Conservation (phyloP, 2,329 filamentous ascomycete species). For the Alternaria solani region DNA sequence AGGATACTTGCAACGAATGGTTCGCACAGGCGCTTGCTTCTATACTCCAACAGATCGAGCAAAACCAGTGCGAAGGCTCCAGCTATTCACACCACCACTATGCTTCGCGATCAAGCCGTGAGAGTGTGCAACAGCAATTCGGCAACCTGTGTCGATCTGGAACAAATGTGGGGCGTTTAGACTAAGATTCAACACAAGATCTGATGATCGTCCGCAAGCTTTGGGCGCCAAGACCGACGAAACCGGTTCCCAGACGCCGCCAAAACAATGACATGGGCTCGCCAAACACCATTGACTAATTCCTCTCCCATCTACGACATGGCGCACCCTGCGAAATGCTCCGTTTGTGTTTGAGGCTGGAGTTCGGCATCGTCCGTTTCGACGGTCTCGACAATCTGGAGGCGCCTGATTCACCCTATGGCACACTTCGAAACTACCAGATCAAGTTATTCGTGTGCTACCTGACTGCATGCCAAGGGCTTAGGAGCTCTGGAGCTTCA, state of each 20-base stretch:
- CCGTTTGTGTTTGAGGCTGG: constrained; percentile 16
- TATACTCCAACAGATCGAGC: background rate
- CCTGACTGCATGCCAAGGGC: background rate
- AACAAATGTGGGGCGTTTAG: constrained; percentile 11
- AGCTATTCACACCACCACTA: background rate
- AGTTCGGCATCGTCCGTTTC: constrained; percentile 14
- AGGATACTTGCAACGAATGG: background rate
- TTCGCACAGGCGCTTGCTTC: background rate
- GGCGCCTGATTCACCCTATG: constrained; percentile 25
- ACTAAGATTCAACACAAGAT: constrained; percentile 29
- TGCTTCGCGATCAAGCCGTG: background rate
- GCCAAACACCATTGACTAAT: constrained; percentile 34
- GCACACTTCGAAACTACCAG: constrained; percentile 20
- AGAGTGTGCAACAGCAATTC: background rate
- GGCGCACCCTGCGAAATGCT: constrained; percentile 21
- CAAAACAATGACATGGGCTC: constrained; percentile 41
- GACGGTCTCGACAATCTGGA: constrained; percentile 7
- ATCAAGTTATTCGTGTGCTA: constrained; percentile 27
- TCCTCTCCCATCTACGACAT: constrained; percentile 11
- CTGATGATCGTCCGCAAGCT: constrained; percentile 33
- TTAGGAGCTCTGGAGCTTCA: constrained; percentile 18
- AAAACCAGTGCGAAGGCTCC: background rate
- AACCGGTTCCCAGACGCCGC: constrained; percentile 43
- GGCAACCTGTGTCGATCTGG: constrained; percentile 5
- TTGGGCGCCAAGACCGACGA: constrained; percentile 41